phyloP scores from a whole-genome alignment of 768 basidiomycete species.

The Rhizopogon salebrosus region DNA sequence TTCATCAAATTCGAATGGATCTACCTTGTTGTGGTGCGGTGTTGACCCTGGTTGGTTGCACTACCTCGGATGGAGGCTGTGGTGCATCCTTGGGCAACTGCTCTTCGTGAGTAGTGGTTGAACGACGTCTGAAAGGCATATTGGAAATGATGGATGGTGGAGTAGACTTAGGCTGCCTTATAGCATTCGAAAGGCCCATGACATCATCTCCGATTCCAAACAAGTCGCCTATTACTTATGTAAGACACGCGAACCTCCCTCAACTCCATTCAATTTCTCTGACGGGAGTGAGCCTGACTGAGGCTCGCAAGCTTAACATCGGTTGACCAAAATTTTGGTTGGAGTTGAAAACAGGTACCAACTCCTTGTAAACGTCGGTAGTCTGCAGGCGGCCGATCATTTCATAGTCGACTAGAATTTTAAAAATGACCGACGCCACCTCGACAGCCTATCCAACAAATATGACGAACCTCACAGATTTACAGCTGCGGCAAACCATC shows the following conservation, averaged over 20 bases:
- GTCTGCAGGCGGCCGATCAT: too few relatives aligned
- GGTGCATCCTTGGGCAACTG: not conserved
- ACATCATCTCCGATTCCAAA: not conserved
- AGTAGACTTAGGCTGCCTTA: not conserved
- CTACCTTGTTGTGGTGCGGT: conserved; percentile 36
- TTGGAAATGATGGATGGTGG: not conserved
- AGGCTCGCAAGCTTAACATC: not conserved
- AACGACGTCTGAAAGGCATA: too few relatives aligned
- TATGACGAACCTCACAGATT: conserved; percentile 49
- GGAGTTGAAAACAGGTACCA: not conserved
- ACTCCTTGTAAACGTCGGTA: too few relatives aligned
- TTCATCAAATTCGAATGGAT: not conserved
- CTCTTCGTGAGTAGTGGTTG: not conserved
- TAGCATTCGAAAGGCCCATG: not conserved
- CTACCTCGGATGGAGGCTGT: conserved; percentile 20
- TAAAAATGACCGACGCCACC: conserved; percentile 22
- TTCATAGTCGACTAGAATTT: not conserved
- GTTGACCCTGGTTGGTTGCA: conserved; percentile 20
- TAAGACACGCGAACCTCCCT: not conserved
- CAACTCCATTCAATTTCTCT: not conserved
- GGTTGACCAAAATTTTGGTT: not conserved
- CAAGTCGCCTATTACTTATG: not conserved
- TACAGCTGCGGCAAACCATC: conserved; percentile 60
- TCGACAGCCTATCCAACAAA: conserved; percentile 28
- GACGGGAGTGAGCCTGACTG: not conserved